Conservation (phyloP, 371 early-diverging fungal genomes). For the Apophysomyces sp. region DNA sequence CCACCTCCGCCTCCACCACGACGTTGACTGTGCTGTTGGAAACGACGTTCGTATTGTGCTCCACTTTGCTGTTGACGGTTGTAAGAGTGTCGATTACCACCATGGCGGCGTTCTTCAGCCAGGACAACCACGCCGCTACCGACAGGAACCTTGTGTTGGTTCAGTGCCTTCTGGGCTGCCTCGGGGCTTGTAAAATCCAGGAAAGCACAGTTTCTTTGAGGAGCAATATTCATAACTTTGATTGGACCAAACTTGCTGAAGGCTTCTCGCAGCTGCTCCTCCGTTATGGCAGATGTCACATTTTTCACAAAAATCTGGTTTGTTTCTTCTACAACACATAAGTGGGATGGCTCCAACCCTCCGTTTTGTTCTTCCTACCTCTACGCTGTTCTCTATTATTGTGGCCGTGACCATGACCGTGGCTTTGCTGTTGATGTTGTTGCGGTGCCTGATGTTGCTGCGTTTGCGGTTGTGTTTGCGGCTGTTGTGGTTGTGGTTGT, state of each 20-base stretch:
- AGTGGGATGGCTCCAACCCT: neutral
- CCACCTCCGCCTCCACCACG: constrained; percentile 14
- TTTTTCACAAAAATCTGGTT: constrained; percentile 29
- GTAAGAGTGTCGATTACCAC: constrained; percentile 4
- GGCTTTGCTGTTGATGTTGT: constrained; percentile 1
- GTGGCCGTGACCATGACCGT: constrained; percentile 7
- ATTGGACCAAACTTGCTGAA: constrained; percentile 30
- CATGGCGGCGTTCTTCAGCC: constrained; percentile 31
- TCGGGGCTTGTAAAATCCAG: constrained; percentile 24
- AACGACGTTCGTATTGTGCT: constrained; percentile 19
- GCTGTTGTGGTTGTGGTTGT: constrained; percentile 4
- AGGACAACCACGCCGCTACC: constrained; percentile 15
- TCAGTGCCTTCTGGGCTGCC: constrained; percentile 21
- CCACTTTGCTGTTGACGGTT: constrained; percentile 15
- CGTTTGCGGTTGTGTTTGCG: neutral
- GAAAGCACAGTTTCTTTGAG: constrained; percentile 22
- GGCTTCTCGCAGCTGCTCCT: constrained; percentile 25
- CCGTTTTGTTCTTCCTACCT: neutral
- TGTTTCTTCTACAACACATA: constrained; percentile 16
- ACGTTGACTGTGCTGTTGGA: constrained; percentile 15
- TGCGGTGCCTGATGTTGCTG: constrained; percentile 11
- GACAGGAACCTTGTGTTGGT: constrained; percentile 25
- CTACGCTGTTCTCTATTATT: constrained; percentile 6
- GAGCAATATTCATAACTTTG: constrained; percentile 17
- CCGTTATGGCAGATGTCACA: constrained; percentile 17